Base-by-base conservation (phyloP, 371 early-diverging fungal species). In the Mortierella sp. region DNA sequence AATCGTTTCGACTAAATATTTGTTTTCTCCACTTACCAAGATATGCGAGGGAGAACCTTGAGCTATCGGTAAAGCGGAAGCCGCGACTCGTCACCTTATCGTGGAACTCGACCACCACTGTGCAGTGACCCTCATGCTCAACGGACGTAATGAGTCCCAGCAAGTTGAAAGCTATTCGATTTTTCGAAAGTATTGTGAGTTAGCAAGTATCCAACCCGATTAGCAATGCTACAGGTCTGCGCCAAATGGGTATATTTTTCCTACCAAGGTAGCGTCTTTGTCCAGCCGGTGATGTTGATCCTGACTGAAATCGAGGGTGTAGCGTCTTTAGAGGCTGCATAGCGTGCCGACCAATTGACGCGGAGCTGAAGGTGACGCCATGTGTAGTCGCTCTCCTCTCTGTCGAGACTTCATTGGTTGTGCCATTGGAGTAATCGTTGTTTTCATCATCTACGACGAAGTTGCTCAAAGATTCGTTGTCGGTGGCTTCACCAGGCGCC, bases 401-500 rank as follows among this genome's bases (percentile, higher is more conserved):
- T 63, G 63, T 8, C 31, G 68, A 42, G 42, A 38, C 42, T 38
- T 9, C 63, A 34, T 34, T 42, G 21, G 68, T 21, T 77, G 85
- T 55, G 34, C 76, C 79, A 14, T 50, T 57, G 38, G 88, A 88
- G 77, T 96, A 94, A 0, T 94, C 96, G 26, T 90, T 94, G 16
- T 94, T 95, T 76, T 97, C 97, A 82, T 97, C 98, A 78, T 97
- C 97, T 2, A 94, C 95, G 1, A 97, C 92, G 90, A 97, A 97
- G 75, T 95, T 93, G 19, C 73, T 72, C 52, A 86, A 45, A 1
- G 87, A 82, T 24, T 82, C 87, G 21, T 80, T 72, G n/a, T 82
- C 87, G 71, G 78, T 80, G 54, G 78, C 42, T 48, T 73, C 82
- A 7, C 76, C 87, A 16, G 60, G 75, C 0, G 34, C 80, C 75